Evolutionary conservation across 495 filamentous ascomycete species (phyloP).

Genomic region (Talaromyces stipitatus): DNA sequence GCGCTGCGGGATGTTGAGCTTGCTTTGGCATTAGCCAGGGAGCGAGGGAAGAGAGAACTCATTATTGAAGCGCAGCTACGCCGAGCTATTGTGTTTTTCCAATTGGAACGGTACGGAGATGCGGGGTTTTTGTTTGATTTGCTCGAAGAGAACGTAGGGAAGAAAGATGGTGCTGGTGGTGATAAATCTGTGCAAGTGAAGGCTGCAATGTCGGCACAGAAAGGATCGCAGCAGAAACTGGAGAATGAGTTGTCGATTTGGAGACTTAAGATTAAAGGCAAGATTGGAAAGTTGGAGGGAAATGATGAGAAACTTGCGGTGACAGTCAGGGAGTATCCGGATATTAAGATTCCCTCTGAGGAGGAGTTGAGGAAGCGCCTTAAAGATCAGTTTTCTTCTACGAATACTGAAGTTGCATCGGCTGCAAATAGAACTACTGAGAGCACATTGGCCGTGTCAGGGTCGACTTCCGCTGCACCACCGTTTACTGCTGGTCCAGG

Average conservation of each 20-base stretch:
- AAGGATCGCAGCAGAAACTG: constrained; percentile 40
- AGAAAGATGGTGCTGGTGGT: constrained; percentile 6
- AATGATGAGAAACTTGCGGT: constrained; percentile 52
- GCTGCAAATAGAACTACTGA: constrained; percentile 11
- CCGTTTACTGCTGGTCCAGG: constrained; percentile 8
- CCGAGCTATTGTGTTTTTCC: constrained; percentile 65
- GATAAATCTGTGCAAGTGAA: constrained; percentile 24
- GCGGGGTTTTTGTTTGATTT: constrained; percentile 63
- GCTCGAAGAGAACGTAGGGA: constrained; percentile 45
- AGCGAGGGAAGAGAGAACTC: constrained; percentile 71
- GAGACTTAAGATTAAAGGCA: constrained; percentile 47
- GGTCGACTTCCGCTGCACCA: background rate
- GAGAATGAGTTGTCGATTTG: constrained; percentile 48
- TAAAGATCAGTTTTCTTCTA: background rate
- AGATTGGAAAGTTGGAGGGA: constrained; percentile 46
- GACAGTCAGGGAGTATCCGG: constrained; percentile 57
- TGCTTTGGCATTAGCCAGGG: constrained; percentile 58
- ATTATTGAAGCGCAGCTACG: constrained; percentile 78
- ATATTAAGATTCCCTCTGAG: constrained; percentile 40
- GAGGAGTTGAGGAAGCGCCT: constrained; percentile 22
- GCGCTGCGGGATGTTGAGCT: constrained; percentile 77
- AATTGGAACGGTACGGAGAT: constrained; percentile 66
- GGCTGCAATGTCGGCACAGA: constrained; percentile 29
- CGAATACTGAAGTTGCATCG: background rate
- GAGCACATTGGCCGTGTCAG: constrained; percentile 8